Evolutionary conservation across 1,284 basidiomycete genomes (phyloP).

Genomic region (Ceratobasidium sp.): DNA sequence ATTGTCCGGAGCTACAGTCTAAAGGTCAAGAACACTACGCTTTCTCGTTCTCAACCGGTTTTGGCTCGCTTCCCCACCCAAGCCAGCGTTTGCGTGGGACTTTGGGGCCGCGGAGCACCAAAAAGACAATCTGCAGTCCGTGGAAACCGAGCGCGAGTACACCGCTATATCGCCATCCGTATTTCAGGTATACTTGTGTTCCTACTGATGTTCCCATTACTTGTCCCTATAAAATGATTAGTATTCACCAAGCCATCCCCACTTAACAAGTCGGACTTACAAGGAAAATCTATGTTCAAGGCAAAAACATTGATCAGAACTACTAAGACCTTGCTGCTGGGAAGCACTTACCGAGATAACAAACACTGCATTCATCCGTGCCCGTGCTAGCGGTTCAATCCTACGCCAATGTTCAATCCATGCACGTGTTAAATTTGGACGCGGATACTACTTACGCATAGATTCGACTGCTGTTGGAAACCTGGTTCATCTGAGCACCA

Average conservation of each 20-base stretch:
- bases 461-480: conserved; percentile 57
- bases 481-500: conserved; percentile 58
- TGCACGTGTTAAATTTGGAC: no score
- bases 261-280: conserved; percentile 35
- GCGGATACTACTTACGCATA: conserved; percentile 53
- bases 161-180: conserved; percentile 70
- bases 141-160: conserved; percentile 64
- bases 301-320: not conserved
- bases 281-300: conserved; percentile 55
- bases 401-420: conserved; percentile 53
- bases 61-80: conserved; percentile 62
- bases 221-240: conserved; percentile 62
- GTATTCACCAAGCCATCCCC: not conserved
- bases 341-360: conserved; percentile 63
- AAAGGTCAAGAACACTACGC: no score
- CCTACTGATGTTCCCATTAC: conserved; percentile 73
- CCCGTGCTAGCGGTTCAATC: conserved; percentile 65
- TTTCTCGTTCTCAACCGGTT: conserved; percentile 1
- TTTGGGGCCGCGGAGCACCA: conserved; percentile 67
- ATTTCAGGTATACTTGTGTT: conserved; percentile 66
- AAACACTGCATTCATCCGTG: conserved; percentile 72
- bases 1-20: no score
- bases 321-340: conserved; percentile 47
- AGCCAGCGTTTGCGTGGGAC: conserved; percentile 65
- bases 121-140: conserved; percentile 60